Evolutionary conservation across 2,329 filamentous ascomycete genomes (phyloP), one percentile per base, ranked within the genome.

Genomic region (Aspergillus latus): DNA sequence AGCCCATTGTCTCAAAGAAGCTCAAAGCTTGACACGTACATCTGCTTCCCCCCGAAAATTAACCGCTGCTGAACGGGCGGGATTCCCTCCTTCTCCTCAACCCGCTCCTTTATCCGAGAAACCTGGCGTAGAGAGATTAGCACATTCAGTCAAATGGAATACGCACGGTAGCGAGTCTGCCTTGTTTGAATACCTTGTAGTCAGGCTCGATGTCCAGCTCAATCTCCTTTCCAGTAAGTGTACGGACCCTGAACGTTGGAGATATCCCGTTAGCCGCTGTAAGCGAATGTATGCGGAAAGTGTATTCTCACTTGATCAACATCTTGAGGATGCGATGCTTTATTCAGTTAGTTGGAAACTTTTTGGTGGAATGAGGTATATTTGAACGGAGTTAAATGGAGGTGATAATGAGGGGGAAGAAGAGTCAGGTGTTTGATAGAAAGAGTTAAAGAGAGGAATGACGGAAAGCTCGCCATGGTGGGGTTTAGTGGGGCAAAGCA

Each of bases 61-160:
- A 99, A 80, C 57, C 94, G 88, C 78, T 99, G 94, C 78, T 99
- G 94, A 15, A 94, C 92, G 1, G 94, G 94, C 43, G 94, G 93
- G 68, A 99, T 99, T 56, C 94, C 94, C 74, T 97, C 94, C 79
- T 97, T 97, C 81, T 99, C 94, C 77, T 99, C 94, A 54, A 99
- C 94, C 69, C 93, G 92, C 78, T 97, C 94, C 83, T 99, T 99
- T 82, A 99, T 97, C 74, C 92, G 87, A 40, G 89, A 88, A 66
- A 97, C 90, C 92, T 96, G 64, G 21, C 5, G 30, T 44, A 26
- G 16, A 34, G 6, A 30, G 9, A 36, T 59, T 11, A 59, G 56
- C 44, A 50, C 30, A 4, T 10, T 30, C 21, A 13, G 21, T 21
- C 21, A 21, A 39, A 29, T n/a, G 32, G 37, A 3, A 15, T 29